These are phyloP conservation scores for Peronosclerospora sorghi DNA, from an alignment of 352 stramenopile species.

Conservation along the genomic window DNA sequence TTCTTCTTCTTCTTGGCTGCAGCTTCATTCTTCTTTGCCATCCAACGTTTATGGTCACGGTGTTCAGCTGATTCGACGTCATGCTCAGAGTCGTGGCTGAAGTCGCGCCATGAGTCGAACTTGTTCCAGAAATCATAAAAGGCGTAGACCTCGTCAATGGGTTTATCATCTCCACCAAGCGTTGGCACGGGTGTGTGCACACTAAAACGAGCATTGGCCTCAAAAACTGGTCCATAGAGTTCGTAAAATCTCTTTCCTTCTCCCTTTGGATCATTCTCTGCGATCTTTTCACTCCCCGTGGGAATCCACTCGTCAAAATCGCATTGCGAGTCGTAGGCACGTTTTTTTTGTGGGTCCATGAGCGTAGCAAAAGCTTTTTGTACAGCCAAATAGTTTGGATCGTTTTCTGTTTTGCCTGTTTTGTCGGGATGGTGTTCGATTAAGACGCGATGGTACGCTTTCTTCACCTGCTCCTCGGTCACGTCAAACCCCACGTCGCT, in stretches of 20 bases:
- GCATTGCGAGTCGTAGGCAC: conserved; percentile 77
- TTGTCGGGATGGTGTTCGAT: conserved; percentile 85
- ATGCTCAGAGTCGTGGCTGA: conserved; percentile 76
- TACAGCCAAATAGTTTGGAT: conserved; percentile 81
- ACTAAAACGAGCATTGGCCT: conserved; percentile 70
- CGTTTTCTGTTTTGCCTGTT: conserved; percentile 83
- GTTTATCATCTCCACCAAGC: conserved; percentile 46
- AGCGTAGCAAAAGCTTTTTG: conserved; percentile 77
- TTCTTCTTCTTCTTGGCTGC: conserved; percentile 86
- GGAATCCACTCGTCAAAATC: conserved; percentile 82
- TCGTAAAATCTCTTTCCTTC: conserved; percentile 80
- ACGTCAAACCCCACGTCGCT: conserved; percentile 68
- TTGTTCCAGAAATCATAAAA: conserved; percentile 89
- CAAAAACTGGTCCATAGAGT: conserved; percentile 72
- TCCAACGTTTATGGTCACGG: conserved; percentile 81
- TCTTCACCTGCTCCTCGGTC: conserved; percentile 79
- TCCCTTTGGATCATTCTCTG: conserved; percentile 47
- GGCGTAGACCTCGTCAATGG: conserved; percentile 58
- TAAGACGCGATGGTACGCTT: conserved; percentile 80
- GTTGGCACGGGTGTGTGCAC: conserved; percentile 64
- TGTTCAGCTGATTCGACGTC: conserved; percentile 76
- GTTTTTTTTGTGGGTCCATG: conserved; percentile 76
- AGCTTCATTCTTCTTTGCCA: conserved; percentile 83
- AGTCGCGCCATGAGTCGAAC: conserved; percentile 80
- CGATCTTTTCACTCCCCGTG: conserved; percentile 62